Base-by-base conservation (phyloP, 164 flowering plant genomes). In the Protea cynaroides region DNA sequence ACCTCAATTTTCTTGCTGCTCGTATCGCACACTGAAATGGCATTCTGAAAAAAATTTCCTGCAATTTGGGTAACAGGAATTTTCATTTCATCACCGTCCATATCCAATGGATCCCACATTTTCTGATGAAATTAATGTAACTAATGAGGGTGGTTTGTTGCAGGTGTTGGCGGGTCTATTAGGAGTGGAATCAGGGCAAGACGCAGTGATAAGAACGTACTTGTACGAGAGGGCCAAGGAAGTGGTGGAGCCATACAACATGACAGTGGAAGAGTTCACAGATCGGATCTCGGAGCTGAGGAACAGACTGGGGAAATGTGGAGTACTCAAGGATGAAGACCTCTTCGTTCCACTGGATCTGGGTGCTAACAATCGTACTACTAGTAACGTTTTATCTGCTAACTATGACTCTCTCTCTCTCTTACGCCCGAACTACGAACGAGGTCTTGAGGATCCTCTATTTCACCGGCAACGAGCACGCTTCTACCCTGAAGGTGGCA, bases 401-500 rank as follows among this genome's bases (percentile, higher is more conserved):
- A 59, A 68, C 25, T 23, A 18, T 7, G 24, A 61, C 21, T 68
- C 71, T n/a, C 54, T 67, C 10, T n/a, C n/a, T 29, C 34, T 40
- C 65, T 1, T 61, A 61, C 18, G 25, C 60, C 4, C 40, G 65
- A 17, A 68, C 61, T 12, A 59, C 66, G 1, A 62, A 66, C 0
- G 70, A 71, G 65, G 43, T 62, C 15, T 29, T 71, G 21, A 61
- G 74, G 38, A 56, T 15, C n/a, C 56, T 72, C 14, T 72, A 72
- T 8, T 37, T 53, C 8, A 58, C 67, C 11, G 72, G 62, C 36
- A 36, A 29, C 51, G 83, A 81, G 52, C 23, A 23, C 49, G 82
- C 3, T 79, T 78, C 53, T 62, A 34, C 18, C 85, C 81, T 0
- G 2, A 49, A 0, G 82, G 82, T 13, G 86, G 64, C 15, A 70